phyloP scores from a whole-genome alignment of 352 stramenopile species.

The Globisporangium takayamanum region DNA sequence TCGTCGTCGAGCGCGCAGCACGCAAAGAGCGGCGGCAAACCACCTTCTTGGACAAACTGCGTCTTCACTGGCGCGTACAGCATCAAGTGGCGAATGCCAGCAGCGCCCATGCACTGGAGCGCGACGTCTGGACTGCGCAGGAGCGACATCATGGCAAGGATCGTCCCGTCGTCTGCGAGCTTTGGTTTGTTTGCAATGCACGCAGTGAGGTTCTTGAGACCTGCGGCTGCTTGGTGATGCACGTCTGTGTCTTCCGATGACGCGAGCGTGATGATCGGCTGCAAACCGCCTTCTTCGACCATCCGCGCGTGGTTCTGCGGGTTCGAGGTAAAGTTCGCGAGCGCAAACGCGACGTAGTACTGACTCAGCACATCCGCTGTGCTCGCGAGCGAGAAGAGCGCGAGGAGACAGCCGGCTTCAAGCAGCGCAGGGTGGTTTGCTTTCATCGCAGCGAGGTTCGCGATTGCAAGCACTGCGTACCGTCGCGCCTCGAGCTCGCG shows the following conservation, averaged over 20 bases:
- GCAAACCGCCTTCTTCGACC: slow-evolving; percentile 92
- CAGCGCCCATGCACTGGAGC: slow-evolving; percentile 85
- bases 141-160: slow-evolving; percentile 82
- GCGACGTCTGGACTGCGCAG: slow-evolving; percentile 66
- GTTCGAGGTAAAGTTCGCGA: slow-evolving; percentile 94
- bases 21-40: slow-evolving; percentile 52
- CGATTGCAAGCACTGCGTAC: slow-evolving; percentile 92
- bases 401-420: slow-evolving; percentile 86
- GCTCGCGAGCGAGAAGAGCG: slow-evolving; percentile 92
- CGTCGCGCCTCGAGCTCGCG: slow-evolving; percentile 91
- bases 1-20: slow-evolving; percentile 57
- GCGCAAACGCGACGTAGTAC: slow-evolving; percentile 93
- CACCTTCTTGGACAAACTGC: slow-evolving; percentile 62
- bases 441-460: slow-evolving; percentile 93
- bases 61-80: slow-evolving; percentile 69
- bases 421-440: slow-evolving; percentile 92
- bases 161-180: slow-evolving; percentile 82
- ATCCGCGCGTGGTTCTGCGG: slow-evolving; percentile 90
- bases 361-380: slow-evolving; percentile 89
- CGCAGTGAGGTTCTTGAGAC: slow-evolving; percentile 88
- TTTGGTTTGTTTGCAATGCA: slow-evolving; percentile 89
- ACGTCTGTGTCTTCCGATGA: slow-evolving; percentile 90
- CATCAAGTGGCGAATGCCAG: slow-evolving; percentile 84
- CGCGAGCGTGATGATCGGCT: slow-evolving; percentile 93
- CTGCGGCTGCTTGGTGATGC: slow-evolving; percentile 91